Base-by-base conservation (phyloP, 768 basidiomycete genomes). In the Rickenella mellea region DNA sequence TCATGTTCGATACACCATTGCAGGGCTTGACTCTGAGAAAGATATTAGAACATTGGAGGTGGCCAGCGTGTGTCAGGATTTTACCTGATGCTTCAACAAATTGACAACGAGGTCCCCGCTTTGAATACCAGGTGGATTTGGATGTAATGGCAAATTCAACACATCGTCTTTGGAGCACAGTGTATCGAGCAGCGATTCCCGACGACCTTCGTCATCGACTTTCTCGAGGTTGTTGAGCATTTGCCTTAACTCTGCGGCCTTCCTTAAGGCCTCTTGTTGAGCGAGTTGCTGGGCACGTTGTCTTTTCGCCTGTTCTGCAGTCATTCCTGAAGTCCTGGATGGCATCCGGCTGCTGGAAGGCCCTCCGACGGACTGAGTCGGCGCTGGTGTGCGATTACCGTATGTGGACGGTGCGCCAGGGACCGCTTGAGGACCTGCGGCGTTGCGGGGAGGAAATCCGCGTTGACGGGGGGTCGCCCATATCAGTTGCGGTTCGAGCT, bases 1-100 rank as follows among this genome's bases (percentile, higher is more conserved):
- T 96, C 91, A 21, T 68, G 75, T 12, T 78, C 73, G 22, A 93
- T 69, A 51, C 86, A 87, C 91, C 92, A 96, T 53, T 81, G 75
- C 32, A 92, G 60, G 1, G 79, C 89, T 75, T 92, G 88, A 39
- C 65, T 78, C 88, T 91, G 42, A 11, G 31, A 10, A 27, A 11
- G 37, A 1, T 22, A 27, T 9, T 40, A 8, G 50, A 29, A 42
- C 22, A 49, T 19, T 27, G 11, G 35, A 29, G 17, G 27, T 32
- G 12, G 32, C 4, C 20, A 9, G 21, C 48, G 17, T 44, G 28
- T 39, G 5, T 3, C 17, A 21, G 12, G 0, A 27, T 36, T 49
- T 22, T 29, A 83, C 88, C 69, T 94, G 91, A 52, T 93, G 92
- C 46, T 76, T 83, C 21, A 94, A 56, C 35, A 94, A 62, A 54